These are phyloP conservation scores for Lavandula angustifolia DNA, from an alignment of 257 asterid genomes.

Conservation along the genomic window DNA sequence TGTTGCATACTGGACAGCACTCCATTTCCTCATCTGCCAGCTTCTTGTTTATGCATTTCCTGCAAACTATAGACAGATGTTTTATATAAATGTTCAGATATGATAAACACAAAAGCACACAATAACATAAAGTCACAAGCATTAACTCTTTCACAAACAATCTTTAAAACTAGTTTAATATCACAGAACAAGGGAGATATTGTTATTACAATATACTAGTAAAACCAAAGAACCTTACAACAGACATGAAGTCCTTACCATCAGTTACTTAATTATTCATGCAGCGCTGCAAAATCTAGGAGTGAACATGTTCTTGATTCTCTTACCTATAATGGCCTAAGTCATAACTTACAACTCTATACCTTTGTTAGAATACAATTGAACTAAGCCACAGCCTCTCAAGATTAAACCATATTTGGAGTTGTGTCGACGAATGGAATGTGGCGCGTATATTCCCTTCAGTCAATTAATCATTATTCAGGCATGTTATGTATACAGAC, in stretches of 20 bases:
- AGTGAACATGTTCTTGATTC: slow-evolving; percentile 7
- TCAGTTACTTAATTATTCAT: background rate
- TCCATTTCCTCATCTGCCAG: slow-evolving; percentile 82
- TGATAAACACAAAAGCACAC: slow-evolving; percentile 20
- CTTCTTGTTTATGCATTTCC: slow-evolving; percentile 86
- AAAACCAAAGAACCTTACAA: slow-evolving; percentile 29
- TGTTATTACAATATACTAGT: slow-evolving; percentile 13
- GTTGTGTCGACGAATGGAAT: slow-evolving; percentile 11
- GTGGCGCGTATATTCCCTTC: slow-evolving; percentile 9
- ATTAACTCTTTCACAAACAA: slow-evolving; percentile 9
- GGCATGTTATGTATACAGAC: background rate
- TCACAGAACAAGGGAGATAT: slow-evolving; percentile 11
- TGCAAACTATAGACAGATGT: slow-evolving; percentile 64
- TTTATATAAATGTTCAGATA: slow-evolving; percentile 1
- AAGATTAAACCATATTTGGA: slow-evolving; percentile 8
- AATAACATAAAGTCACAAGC: slow-evolving; percentile 15
- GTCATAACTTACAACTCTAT: slow-evolving; percentile 5
- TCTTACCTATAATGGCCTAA: slow-evolving; percentile 2
- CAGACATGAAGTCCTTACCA: background rate
- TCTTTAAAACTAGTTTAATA: slow-evolving; percentile 12
- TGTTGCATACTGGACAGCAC: slow-evolving; percentile 89
- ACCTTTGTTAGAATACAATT: slow-evolving; percentile 21
- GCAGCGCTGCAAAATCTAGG: slow-evolving; percentile 24
- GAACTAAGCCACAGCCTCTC: slow-evolving; percentile 18
- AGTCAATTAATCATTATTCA: slow-evolving; percentile 14